Conservation (phyloP, 768 basidiomycete species). For the Thelephora aurantiotincta region DNA sequence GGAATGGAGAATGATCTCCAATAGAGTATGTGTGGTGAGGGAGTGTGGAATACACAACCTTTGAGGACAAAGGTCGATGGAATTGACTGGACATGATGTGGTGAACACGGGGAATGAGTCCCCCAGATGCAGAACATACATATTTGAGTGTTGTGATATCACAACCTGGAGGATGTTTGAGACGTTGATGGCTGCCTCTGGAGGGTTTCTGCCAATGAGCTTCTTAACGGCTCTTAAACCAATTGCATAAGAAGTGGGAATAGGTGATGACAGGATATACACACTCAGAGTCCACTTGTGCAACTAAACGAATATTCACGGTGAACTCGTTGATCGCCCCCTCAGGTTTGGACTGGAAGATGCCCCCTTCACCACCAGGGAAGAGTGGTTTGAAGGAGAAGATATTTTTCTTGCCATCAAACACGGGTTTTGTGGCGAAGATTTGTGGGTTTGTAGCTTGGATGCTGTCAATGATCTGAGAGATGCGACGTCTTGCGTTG, state of each 20-base stretch:
- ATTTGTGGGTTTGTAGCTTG: conserved; percentile 24
- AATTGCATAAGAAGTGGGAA: conserved; percentile 14
- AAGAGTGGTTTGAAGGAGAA: conserved; percentile 49
- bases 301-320: no score
- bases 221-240: conserved; percentile 46
- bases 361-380: conserved; percentile 33
- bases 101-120: not conserved
- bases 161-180: conserved; percentile 37
- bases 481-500: no score
- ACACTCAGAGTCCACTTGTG: no score
- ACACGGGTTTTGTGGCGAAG: conserved; percentile 61
- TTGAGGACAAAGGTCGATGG: not conserved
- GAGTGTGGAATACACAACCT: conserved; percentile 66
- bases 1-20: conserved; percentile 73
- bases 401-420: conserved; percentile 70
- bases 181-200: not conserved
- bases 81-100: no score
- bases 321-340: no score
- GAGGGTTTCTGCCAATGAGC: conserved; percentile 10
- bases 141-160: conserved; percentile 12
- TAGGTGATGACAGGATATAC: not conserved
- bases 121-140: not conserved
- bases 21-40: conserved; percentile 54
- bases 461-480: no score
- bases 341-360: not conserved